Evolutionary conservation across 78 protist species (phyloP), one percentile per base, ranked within the genome.

Genomic region (Dictyostelium brefeldianum): DNA sequence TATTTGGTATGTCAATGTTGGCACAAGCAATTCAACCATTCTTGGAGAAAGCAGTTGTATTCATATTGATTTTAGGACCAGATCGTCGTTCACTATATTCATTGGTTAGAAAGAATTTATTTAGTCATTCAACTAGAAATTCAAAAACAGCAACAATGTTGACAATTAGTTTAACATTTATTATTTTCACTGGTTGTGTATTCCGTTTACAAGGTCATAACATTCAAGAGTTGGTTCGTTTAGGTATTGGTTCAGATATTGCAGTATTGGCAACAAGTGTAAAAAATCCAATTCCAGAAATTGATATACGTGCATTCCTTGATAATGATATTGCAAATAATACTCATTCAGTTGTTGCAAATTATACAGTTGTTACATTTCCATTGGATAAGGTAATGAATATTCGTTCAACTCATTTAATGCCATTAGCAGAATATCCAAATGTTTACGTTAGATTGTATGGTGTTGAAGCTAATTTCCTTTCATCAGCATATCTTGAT

Each of bases 91-190:
- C 73, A 18, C 77, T 96, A 7, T 53, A 36, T 53, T 43, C 22
- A 17, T 69, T 98, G 65, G 95, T 98, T 25, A 8, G 36, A 50
- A 97, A 97, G 90, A 95, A 96, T 78, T 73, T 97, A 4, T 64
- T 91, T 12, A 75, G 94, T 25, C 98, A 97, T 22, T 75, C 97
- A 4, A 5, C 48, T 43, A 59, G 98, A 22, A 97, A 94, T 46
- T 15, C 73, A 51, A 97, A 97, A 85, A 97, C 99, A 8, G 97
- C 95, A 20, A 53, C 97, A 12, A 97, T 98, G 98, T 95, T 98
- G 29, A 97, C 98, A 8, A 84, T 82, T 6, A 36, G 94, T 36
- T 14, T 96, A 29, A 94, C 98, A 7, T 95, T 90, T 62, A 83
- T 98, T 84, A 96, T 98, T 48, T 98, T 97, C 81, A 97, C 96